Evolutionary conservation across 2,329 filamentous ascomycete genomes (phyloP).

Genomic region (Cercospora citrullina): DNA sequence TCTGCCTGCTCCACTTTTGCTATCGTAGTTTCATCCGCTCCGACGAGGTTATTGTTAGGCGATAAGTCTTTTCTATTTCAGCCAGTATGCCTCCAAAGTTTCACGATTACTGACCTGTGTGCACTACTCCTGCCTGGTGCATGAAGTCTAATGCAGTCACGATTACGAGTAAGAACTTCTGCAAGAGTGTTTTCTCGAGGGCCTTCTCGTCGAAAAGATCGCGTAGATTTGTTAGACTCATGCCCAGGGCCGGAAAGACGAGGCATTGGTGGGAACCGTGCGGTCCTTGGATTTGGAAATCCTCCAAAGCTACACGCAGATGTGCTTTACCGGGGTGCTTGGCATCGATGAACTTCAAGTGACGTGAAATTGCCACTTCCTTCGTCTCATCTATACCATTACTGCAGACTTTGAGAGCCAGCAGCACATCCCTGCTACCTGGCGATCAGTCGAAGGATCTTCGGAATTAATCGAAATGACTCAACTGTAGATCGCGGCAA

Average conservation of each 20-base stretch:
- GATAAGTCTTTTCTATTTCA: neutral
- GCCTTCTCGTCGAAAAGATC: slow-evolving; percentile 3
- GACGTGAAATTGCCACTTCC: neutral
- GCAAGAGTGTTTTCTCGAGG: slow-evolving; percentile 26
- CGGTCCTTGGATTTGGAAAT: neutral
- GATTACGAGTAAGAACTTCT: slow-evolving; percentile 12
- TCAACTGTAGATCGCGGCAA: slow-evolving; percentile 33
- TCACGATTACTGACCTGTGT: slow-evolving; percentile 24
- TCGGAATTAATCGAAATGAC: neutral
- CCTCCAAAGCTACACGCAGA: neutral
- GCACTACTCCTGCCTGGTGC: slow-evolving; percentile 21
- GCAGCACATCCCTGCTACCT: neutral
- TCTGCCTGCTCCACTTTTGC: slow-evolving; percentile 5
- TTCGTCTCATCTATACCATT: neutral
- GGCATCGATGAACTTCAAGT: neutral
- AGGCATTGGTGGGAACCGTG: neutral
- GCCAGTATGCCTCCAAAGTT: neutral
- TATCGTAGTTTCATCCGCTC: neutral
- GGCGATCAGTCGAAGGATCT: neutral
- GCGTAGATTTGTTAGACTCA: neutral
- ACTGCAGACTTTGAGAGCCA: neutral
- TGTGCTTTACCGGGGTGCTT: neutral
- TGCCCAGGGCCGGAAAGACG: neutral
- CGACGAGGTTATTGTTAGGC: neutral
- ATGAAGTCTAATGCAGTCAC: slow-evolving; percentile 19